Evolutionary conservation across 2,329 filamentous ascomycete genomes (phyloP).

Genomic region (Orbilia blumenaviensis): DNA sequence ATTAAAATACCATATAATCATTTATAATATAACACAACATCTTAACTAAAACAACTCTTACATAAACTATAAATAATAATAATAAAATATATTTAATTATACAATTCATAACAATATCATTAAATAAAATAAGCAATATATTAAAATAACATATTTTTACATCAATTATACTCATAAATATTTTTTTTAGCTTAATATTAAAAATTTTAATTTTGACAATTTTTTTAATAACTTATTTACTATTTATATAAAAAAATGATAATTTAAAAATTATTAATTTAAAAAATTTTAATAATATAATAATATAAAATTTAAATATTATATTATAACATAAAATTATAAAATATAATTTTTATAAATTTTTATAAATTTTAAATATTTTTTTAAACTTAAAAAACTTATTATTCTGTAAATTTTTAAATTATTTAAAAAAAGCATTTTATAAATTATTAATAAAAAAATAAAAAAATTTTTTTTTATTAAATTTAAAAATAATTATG

Average conservation of each 20-base stretch:
- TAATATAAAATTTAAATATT: neutral
- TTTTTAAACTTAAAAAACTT: neutral
- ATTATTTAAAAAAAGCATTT: neutral
- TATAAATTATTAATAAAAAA: too few species aligned
- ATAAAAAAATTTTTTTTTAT: too few species aligned
- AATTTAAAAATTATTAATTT: neutral
- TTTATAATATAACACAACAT: neutral
- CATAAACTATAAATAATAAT: too few species aligned
- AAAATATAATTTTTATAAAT: neutral
- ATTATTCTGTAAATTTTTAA: neutral
- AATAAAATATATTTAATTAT: too few species aligned
- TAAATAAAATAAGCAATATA: neutral
- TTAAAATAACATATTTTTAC: neutral
- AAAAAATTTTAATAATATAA: neutral
- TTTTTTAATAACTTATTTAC: neutral
- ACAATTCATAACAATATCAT: neutral
- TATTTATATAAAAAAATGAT: neutral
- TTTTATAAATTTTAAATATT: neutral
- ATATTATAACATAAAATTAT: neutral
- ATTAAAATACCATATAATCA: neutral
- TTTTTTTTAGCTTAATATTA: neutral
- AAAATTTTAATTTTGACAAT: neutral
- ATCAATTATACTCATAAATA: neutral
- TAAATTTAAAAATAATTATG: too few species aligned
- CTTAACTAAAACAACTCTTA: neutral